phyloP scores from a whole-genome alignment of 1,284 basidiomycete genomes.

The Moniliella sp. region DNA sequence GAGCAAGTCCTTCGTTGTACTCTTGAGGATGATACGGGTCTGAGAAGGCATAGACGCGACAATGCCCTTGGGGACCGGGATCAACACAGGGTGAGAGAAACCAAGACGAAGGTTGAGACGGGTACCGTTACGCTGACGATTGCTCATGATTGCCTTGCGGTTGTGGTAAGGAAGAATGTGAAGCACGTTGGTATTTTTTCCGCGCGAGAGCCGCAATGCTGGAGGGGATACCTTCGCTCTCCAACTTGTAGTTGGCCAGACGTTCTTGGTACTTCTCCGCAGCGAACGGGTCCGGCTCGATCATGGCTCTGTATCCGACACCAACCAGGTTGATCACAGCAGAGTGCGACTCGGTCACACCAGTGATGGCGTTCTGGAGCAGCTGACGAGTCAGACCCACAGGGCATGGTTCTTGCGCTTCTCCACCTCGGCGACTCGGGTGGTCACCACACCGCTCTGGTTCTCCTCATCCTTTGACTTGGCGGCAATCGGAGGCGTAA shows the following conservation, averaged over 20 bases:
- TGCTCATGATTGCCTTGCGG: too few species aligned
- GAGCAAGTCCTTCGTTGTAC: conserved; percentile 43
- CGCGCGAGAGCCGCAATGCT: too few species aligned
- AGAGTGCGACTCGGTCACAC: conserved; percentile 69
- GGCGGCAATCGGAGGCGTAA: too few species aligned
- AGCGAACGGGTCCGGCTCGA: conserved; percentile 55
- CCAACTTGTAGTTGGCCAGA: too few species aligned
- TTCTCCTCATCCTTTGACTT: too few species aligned
- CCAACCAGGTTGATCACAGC: conserved; percentile 70
- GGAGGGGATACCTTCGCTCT: too few species aligned
- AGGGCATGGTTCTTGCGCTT: conserved; percentile 64
- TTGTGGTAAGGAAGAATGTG: too few species aligned
- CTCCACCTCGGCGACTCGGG: too few species aligned
- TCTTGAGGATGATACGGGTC: conserved; percentile 39
- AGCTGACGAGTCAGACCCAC: conserved; percentile 78
- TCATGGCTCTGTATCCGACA: conserved; percentile 69
- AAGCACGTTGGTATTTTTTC: too few species aligned
- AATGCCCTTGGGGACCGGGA: conserved; percentile 49
- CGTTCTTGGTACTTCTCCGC: too few species aligned
- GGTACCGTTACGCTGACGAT: too few species aligned
- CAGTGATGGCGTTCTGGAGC: conserved; percentile 66
- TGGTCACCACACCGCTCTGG: too few species aligned
- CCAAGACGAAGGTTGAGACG: conserved; percentile 42
- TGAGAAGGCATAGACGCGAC: conserved; percentile 34
- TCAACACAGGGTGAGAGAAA: conserved; percentile 63